Evolutionary conservation across 441 rosid genomes (phyloP).

Genomic region (Corymbia citriodora): DNA sequence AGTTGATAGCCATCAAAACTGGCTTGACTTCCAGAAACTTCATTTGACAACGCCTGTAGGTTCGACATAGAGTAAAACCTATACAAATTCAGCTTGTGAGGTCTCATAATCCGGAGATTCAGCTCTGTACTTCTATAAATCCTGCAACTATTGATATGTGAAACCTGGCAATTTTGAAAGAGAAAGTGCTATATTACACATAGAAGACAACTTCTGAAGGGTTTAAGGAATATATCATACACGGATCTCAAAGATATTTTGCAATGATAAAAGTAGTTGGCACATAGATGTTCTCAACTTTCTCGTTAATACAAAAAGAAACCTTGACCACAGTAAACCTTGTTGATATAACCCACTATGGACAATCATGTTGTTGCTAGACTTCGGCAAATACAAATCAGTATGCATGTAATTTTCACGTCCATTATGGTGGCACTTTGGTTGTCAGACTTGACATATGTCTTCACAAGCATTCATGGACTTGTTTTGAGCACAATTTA

Average conservation of each 20-base stretch:
- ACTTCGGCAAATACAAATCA: background rate
- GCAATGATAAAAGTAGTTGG: background rate
- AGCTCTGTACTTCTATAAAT: background rate
- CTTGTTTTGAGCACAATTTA: background rate
- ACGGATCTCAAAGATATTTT: background rate
- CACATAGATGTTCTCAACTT: background rate
- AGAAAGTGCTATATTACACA: background rate
- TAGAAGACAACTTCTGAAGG: background rate
- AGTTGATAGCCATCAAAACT: background rate
- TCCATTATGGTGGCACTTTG: background rate
- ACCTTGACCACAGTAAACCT: background rate
- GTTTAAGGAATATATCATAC: background rate
- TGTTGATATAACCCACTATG: background rate
- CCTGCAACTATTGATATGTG: background rate
- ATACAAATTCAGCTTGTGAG: background rate
- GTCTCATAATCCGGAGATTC: conserved; percentile 1
- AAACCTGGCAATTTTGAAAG: background rate
- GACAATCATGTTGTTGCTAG: background rate
- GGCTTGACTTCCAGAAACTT: background rate
- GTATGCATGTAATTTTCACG: background rate
- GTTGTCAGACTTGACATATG: background rate
- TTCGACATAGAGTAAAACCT: background rate
- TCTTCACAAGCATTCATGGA: background rate
- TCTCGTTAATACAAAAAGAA: background rate
- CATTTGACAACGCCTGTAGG: background rate